Evolutionary conservation across 148 eudicot species (phyloP).

Genomic region (Linanthus parryae): DNA sequence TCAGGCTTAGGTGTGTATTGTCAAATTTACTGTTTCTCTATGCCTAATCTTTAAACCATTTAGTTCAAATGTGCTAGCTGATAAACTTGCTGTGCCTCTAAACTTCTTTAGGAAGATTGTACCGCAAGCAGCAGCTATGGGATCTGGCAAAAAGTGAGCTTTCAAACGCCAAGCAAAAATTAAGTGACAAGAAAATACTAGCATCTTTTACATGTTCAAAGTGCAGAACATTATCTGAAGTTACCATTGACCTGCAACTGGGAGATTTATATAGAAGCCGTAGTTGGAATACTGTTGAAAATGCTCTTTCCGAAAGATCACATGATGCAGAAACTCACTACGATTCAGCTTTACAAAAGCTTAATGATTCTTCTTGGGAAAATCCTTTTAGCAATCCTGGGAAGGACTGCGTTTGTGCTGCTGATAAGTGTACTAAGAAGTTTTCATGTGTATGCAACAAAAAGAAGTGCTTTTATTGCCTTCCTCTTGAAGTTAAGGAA

Average conservation of each 20-base stretch:
- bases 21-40: neutral
- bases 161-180: slow-evolving; percentile 37
- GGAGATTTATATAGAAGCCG: slow-evolving; percentile 49
- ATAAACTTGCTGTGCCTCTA: slow-evolving; percentile 9
- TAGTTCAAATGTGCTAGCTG: neutral
- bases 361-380: slow-evolving; percentile 47
- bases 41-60: neutral
- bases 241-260: slow-evolving; percentile 53
- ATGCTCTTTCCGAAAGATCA: slow-evolving; percentile 11
- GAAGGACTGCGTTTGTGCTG: slow-evolving; percentile 4
- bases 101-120: slow-evolving; percentile 55
- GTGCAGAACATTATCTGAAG: slow-evolving; percentile 53
- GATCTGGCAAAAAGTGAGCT: slow-evolving; percentile 61
- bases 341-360: slow-evolving; percentile 41
- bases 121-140: slow-evolving; percentile 47
- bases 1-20: slow-evolving; percentile 52
- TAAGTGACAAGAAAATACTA: slow-evolving; percentile 22
- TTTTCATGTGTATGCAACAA: slow-evolving; percentile 26
- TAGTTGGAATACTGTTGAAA: slow-evolving; percentile 14
- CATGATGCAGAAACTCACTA: slow-evolving; percentile 35
- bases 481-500: slow-evolving; percentile 24
- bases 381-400: slow-evolving; percentile 24
- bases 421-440: slow-evolving; percentile 16
- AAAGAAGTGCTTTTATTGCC: slow-evolving; percentile 61
- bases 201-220: slow-evolving; percentile 44